A percentile compares a stretch with the other conserved stretches of the same genome.
Conservation (phyloP, 2,329 filamentous ascomycete genomes). For the Emmonsia crescens region DNA sequence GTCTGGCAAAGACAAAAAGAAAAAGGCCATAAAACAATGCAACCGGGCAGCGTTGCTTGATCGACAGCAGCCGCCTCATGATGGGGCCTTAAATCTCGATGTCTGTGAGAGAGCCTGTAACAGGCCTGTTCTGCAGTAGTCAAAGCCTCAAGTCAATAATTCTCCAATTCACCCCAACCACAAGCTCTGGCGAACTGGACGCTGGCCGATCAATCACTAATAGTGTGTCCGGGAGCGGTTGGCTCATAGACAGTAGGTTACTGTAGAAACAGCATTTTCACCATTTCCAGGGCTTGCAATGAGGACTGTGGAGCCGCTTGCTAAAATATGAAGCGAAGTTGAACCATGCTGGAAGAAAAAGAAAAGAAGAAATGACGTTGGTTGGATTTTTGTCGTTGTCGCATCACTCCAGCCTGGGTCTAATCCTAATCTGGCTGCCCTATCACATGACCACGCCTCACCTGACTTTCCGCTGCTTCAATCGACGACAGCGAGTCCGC, state of each 20-base stretch:
- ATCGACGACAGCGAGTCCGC: background rate
- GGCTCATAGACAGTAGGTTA: background rate
- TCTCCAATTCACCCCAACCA: background rate
- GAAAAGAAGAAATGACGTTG: background rate
- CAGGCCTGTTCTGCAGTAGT: background rate
- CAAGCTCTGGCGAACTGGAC: background rate
- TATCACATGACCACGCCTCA: conserved; percentile 10
- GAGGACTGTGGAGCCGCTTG: background rate
- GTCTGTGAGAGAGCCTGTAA: background rate
- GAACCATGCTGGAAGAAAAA: background rate
- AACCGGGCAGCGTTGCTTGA: background rate
- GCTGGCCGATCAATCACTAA: background rate
- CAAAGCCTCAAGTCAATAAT: background rate
- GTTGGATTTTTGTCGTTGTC: background rate
- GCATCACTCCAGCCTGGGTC: background rate
- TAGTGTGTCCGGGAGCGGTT: no score
- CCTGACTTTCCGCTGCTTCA: conserved; percentile 3
- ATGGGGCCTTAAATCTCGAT: background rate
- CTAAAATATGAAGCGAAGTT: background rate
- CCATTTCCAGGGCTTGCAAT: background rate
- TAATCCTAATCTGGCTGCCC: conserved; percentile 10
- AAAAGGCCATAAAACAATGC: no score
- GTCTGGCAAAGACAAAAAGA: background rate
- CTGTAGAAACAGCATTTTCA: background rate
- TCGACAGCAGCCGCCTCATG: background rate